These are phyloP conservation scores for Aspergillus pseudoglaucus DNA, from an alignment of 2,329 filamentous ascomycete species.

Conservation along the genomic window DNA sequence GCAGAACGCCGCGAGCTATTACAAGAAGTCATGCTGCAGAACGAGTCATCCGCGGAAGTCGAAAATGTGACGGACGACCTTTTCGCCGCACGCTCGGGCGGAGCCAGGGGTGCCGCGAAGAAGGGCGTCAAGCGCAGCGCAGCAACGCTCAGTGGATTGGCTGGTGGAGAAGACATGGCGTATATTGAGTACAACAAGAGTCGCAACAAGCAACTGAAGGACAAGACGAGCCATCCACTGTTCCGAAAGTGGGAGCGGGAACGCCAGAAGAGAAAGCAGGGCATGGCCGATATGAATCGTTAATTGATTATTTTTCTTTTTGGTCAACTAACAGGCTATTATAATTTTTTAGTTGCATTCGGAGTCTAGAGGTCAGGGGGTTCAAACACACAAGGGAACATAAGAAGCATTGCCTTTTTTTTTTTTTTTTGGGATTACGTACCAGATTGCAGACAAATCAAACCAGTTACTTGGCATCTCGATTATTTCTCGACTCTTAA, in stretches of 20 bases:
- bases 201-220: constrained; percentile 61
- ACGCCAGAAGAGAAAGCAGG: constrained; percentile 50
- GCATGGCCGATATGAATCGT: constrained; percentile 28
- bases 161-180: constrained; percentile 95
- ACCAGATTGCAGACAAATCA: neutral
- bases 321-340: neutral
- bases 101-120: constrained; percentile 39
- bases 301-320: constrained; percentile 2
- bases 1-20: constrained; percentile 78
- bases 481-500: too few species aligned
- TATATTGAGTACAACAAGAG: constrained; percentile 78
- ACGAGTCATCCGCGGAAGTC: constrained; percentile 65
- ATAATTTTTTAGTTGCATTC: neutral
- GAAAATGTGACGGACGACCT: constrained; percentile 65
- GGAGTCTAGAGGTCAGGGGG: neutral
- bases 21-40: constrained; percentile 81
- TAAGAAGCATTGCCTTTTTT: too few species aligned
- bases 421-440: neutral
- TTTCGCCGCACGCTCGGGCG: constrained; percentile 52
- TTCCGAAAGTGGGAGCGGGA: constrained; percentile 63
- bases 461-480: neutral
- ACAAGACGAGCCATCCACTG: constrained; percentile 54
- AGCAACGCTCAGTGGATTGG: constrained; percentile 75
- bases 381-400: neutral
- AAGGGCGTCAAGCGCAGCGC: constrained; percentile 69